These are phyloP conservation scores for Diaporthe sp. DNA, from an alignment of 2,329 filamentous ascomycete species.

Conservation along the genomic window DNA sequence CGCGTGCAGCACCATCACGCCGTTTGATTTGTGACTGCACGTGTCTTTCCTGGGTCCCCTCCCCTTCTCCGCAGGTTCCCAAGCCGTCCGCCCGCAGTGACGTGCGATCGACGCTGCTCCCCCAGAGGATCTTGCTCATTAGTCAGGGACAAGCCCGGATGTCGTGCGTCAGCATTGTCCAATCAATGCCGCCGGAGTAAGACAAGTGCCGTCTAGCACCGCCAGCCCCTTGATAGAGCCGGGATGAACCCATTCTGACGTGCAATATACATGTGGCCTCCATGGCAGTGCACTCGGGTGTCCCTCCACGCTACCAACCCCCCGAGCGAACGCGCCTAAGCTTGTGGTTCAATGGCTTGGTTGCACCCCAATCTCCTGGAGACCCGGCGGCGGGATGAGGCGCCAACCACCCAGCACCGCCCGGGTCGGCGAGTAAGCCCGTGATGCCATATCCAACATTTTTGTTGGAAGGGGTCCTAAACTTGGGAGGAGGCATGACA, in stretches of 20 bases:
- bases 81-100: not conserved
- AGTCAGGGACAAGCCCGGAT: not conserved
- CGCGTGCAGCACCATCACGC: not conserved
- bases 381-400: not conserved
- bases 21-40: slow-evolving; percentile 17
- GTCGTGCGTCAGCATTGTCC: not conserved
- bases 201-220: not conserved
- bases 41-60: slow-evolving; percentile 10
- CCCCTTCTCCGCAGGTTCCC: not conserved
- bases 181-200: slow-evolving; percentile 8
- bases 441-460: not conserved
- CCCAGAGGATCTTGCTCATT: slow-evolving; percentile 6
- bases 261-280: slow-evolving; percentile 5
- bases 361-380: slow-evolving; percentile 12
- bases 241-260: slow-evolving; percentile 4
- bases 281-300: not conserved
- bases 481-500: slow-evolving; percentile 3
- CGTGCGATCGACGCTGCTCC: not conserved
- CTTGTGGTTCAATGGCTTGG: slow-evolving; percentile 17
- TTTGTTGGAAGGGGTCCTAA: not conserved
- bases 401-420: not conserved
- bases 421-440: slow-evolving; percentile 16
- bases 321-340: not conserved
- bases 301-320: not conserved
- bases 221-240: not conserved